Evolutionary conservation across 352 stramenopile species (phyloP), one percentile per base, ranked within the genome.

Genomic region (Phytophthora nicotianae): DNA sequence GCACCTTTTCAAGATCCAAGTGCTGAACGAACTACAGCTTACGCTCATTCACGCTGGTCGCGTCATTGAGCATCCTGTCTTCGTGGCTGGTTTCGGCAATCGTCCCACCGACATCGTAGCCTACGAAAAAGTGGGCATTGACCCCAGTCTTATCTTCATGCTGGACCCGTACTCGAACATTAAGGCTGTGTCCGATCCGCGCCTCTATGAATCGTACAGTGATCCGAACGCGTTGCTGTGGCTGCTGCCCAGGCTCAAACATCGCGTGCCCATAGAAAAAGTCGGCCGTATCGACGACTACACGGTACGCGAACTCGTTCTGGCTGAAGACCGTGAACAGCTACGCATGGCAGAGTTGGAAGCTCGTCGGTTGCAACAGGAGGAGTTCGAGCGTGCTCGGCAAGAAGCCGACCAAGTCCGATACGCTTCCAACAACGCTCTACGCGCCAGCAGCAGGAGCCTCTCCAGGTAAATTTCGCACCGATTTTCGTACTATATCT

Each of bases 61-160:
- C 45, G 53, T 86, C 19, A 77, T 72, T 5, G 79, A 91, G 57
- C 83, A 91, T 37, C 86, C 86, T 1, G 81, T 95, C 17, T 95
- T 91, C 35, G 83, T 95, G n/a, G 77, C 81, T n/a, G 86, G 86
- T 16, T 95, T 95, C 68, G 86, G 86, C 26, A 95, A 95, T 45
- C 83, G 86, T n/a, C 79, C 83, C 24, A 92, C 86, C 8, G 86
- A 95, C 52, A 75, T 89, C n/a, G 61, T 91, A 20, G 83, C 86
- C 10, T 95, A 95, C 56, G 68, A 89, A 46, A 62, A 89, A 37
- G 86, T 92, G 32, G 86, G 86, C 20, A 82, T 95, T 20, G 80
- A 90, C 43, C 70, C 70, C 7, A 72, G 77, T 19, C 58, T 88
- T 26, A 91, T 95, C 50, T 95, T 92, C 63, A 80, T 95, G 76